phyloP scores from a whole-genome alignment of 2,329 filamentous ascomycete genomes.

The Clonostachys rosea region DNA sequence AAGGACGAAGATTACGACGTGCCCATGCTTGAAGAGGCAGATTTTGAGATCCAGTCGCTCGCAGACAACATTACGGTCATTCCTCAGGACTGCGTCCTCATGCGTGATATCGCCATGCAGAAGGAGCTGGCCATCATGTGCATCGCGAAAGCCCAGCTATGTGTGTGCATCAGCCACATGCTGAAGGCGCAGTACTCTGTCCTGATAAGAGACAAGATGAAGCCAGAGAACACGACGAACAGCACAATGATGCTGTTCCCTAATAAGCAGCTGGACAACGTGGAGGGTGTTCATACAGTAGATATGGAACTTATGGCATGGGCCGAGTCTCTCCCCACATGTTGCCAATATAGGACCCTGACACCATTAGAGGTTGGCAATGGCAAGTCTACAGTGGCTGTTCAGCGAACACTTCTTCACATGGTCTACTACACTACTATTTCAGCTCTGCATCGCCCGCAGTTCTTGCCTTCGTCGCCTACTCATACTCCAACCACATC shows the following conservation, averaged over 20 bases:
- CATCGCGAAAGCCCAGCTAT: constrained; percentile 86
- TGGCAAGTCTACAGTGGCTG: constrained; percentile 52
- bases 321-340: constrained; percentile 65
- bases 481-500: constrained; percentile 44
- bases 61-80: constrained; percentile 65
- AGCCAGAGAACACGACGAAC: constrained; percentile 69
- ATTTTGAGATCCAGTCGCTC: constrained; percentile 75
- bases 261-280: constrained; percentile 80
- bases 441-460: constrained; percentile 85
- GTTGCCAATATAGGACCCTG: constrained; percentile 63
- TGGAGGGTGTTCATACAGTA: constrained; percentile 72
- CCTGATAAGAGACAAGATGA: constrained; percentile 76
- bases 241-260: constrained; percentile 86
- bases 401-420: constrained; percentile 83
- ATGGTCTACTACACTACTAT: constrained; percentile 93
- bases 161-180: constrained; percentile 84
- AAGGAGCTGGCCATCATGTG: constrained; percentile 80
- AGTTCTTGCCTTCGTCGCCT: constrained; percentile 75
- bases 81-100: constrained; percentile 63
- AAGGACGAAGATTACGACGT: constrained; percentile 93
- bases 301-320: constrained; percentile 77
- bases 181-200: constrained; percentile 90
- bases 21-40: constrained; percentile 77
- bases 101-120: constrained; percentile 70
- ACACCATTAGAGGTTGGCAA: constrained; percentile 51